Percentiles rank a stretch among this genome's conserved stretches.
These are phyloP conservation scores for Tolypocladium amazonense DNA, from an alignment of 2,329 filamentous ascomycete genomes.

Conservation along the genomic window DNA sequence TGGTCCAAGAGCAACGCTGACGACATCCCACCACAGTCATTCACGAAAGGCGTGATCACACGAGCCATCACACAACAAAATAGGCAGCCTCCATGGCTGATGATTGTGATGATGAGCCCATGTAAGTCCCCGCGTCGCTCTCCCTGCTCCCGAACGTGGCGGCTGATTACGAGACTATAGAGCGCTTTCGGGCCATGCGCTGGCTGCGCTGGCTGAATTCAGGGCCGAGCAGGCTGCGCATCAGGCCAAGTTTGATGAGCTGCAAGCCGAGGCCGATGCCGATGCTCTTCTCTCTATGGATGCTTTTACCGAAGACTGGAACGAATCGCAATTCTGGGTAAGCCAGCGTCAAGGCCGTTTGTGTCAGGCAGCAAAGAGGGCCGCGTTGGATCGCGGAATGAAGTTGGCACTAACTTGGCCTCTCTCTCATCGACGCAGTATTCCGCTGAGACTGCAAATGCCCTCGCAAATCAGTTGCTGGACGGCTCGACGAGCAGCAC, in stretches of 20 bases:
- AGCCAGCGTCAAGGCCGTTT: slow-evolving; percentile 8
- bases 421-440: slow-evolving; percentile 36
- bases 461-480: slow-evolving; percentile 55
- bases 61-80: neutral
- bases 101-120: slow-evolving; percentile 37
- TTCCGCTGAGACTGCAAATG: slow-evolving; percentile 57
- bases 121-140: slow-evolving; percentile 24
- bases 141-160: neutral
- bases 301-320: slow-evolving; percentile 71
- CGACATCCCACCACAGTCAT: neutral
- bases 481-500: slow-evolving; percentile 45
- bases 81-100: slow-evolving; percentile 10
- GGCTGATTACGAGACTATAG: slow-evolving; percentile 10
- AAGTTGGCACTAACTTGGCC: neutral
- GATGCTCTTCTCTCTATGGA: slow-evolving; percentile 48
- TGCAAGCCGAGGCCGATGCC: slow-evolving; percentile 52
- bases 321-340: slow-evolving; percentile 77
- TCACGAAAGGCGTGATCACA: no score
- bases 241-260: slow-evolving; percentile 54
- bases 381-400: neutral
- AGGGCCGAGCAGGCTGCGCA: slow-evolving; percentile 61
- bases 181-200: slow-evolving; percentile 53
- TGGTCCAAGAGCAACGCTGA: neutral
- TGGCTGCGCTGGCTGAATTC: slow-evolving; percentile 64
- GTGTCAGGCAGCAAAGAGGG: neutral